Evolutionary conservation across 345 rosid species (phyloP).

Genomic region (Rhodamnia rubescens): DNA sequence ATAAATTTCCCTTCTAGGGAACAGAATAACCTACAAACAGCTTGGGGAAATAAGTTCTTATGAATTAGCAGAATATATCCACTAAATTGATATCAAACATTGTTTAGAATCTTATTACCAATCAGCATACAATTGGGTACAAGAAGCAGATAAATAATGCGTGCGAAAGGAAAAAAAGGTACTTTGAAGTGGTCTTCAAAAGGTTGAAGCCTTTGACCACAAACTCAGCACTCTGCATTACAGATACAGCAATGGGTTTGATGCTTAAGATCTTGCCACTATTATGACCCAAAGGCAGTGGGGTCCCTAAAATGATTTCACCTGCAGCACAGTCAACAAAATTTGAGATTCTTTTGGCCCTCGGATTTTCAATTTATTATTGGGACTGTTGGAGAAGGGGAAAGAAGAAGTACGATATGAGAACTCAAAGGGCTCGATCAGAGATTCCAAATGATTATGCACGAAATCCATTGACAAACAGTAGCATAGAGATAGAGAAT

Average conservation of each 20-base stretch:
- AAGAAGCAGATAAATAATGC: background rate
- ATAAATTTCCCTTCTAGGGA: conserved; percentile 54
- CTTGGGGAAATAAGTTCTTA: background rate
- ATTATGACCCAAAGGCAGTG: conserved; percentile 26
- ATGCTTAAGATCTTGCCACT: conserved; percentile 43
- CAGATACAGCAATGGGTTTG: conserved; percentile 51
- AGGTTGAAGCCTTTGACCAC: conserved; percentile 51
- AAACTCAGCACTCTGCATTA: conserved; percentile 31
- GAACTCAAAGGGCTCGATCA: background rate
- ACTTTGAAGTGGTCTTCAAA: conserved; percentile 36
- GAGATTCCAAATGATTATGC: background rate
- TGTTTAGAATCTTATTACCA: background rate
- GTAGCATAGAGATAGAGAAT: background rate
- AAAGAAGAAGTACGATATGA: background rate
- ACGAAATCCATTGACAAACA: background rate
- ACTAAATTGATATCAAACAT: background rate
- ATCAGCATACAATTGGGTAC: background rate
- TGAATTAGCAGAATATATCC: background rate
- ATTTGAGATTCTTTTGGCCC: background rate
- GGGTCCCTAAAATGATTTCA: conserved; percentile 38
- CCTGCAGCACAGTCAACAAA: conserved; percentile 28
- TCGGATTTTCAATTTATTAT: background rate
- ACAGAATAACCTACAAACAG: conserved; percentile 42
- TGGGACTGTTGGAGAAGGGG: background rate
- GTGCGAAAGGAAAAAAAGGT: background rate